phyloP scores from a whole-genome alignment of 1,284 basidiomycete genomes.

The Boletus calvinii region DNA sequence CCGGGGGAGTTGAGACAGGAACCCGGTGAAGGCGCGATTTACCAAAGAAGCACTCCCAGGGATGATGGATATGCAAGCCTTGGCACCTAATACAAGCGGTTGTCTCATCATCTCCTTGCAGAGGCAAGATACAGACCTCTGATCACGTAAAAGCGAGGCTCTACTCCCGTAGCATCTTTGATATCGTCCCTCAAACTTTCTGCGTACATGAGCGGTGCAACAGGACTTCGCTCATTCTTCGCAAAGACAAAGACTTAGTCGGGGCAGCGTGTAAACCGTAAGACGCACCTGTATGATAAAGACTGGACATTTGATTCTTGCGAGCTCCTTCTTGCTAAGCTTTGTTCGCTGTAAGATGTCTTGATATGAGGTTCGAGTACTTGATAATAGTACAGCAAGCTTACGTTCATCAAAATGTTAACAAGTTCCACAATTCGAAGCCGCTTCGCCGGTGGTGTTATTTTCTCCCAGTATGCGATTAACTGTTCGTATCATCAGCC shows the following conservation, averaged over 20 bases:
- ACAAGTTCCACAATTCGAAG: constrained; percentile 51
- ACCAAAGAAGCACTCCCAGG: constrained; percentile 55
- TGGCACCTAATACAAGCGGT: constrained; percentile 24
- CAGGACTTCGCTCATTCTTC: constrained; percentile 60
- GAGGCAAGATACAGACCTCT: constrained; percentile 46
- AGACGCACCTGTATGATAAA: constrained; percentile 65
- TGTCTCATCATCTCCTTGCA: constrained; percentile 1
- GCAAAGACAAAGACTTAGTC: constrained; percentile 4
- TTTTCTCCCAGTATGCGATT: constrained; percentile 60
- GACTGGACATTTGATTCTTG: constrained; percentile 59
- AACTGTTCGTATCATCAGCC: constrained; percentile 42
- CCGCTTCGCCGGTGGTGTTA: constrained; percentile 53
- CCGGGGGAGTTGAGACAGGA: too few species aligned
- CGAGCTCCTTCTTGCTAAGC: constrained; percentile 46
- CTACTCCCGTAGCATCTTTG: constrained; percentile 45
- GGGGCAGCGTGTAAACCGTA: neutral
- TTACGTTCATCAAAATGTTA: constrained; percentile 59
- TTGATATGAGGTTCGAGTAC: neutral
- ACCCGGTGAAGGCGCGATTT: too few species aligned
- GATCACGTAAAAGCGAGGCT: constrained; percentile 56
- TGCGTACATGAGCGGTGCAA: constrained; percentile 56
- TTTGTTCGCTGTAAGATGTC: constrained; percentile 47
- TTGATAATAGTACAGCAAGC: constrained; percentile 24
- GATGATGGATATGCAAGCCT: constrained; percentile 20
- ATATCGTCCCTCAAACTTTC: constrained; percentile 51